These are phyloP conservation scores for Ophiostoma sp. DNA, from an alignment of 2,329 filamentous ascomycete genomes.

Conservation along the genomic window DNA sequence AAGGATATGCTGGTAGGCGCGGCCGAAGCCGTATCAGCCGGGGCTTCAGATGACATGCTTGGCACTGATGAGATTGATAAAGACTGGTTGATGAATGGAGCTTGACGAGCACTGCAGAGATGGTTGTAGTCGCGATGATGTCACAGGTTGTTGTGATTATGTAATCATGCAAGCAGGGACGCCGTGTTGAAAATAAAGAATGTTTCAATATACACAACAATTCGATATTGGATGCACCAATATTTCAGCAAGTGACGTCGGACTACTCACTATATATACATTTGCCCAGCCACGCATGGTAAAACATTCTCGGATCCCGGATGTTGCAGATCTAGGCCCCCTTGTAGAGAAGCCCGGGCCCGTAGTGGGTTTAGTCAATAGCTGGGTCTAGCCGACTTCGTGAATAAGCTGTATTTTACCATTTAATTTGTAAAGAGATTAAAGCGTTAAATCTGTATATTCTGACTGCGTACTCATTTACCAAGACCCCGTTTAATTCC, in stretches of 20 bases:
- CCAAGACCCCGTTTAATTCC: no score
- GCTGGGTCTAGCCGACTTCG: neutral
- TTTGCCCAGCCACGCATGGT: neutral
- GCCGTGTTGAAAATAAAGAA: neutral
- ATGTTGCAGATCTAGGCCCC: conserved; percentile 10
- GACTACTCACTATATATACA: conserved; percentile 5
- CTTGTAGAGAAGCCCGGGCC: neutral
- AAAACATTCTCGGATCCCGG: conserved; percentile 31
- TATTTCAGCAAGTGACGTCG: neutral
- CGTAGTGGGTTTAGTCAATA: conserved; percentile 1
- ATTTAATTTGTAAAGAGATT: neutral
- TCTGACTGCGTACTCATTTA: no score
- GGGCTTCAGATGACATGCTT: neutral
- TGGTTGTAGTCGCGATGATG: neutral
- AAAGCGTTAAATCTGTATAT: no score
- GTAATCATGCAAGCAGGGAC: neutral
- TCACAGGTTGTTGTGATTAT: neutral
- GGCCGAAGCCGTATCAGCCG: neutral
- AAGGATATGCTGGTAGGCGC: conserved; percentile 33
- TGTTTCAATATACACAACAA: neutral
- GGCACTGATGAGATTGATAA: neutral
- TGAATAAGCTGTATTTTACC: neutral
- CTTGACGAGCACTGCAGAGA: neutral
- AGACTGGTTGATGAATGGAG: neutral
- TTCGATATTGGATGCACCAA: neutral